Conservation (phyloP, 495 filamentous ascomycete species). For the Penicillium lagena region DNA sequence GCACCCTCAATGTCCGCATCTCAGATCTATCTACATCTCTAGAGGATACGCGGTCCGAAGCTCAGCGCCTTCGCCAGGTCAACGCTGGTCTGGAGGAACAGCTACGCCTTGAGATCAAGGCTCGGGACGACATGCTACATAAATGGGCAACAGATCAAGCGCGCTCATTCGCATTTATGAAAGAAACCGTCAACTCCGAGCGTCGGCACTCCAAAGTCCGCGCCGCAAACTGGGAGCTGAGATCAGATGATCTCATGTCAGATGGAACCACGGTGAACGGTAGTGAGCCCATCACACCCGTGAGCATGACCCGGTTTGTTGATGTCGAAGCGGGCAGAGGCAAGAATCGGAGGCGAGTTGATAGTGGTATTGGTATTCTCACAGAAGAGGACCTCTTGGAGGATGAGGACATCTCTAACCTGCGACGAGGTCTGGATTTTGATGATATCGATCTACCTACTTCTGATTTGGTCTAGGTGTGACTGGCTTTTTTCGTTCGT, state of each 20-base stretch:
- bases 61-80: slow-evolving; percentile 21
- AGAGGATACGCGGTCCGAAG: slow-evolving; percentile 23
- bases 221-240: slow-evolving; percentile 34
- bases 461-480: slow-evolving; percentile 7
- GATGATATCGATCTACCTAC: slow-evolving; percentile 14
- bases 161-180: slow-evolving; percentile 32
- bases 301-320: slow-evolving; percentile 36
- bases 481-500: not conserved
- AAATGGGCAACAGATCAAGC: slow-evolving; percentile 33
- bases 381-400: slow-evolving; percentile 47
- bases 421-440: slow-evolving; percentile 19
- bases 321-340: slow-evolving; percentile 43
- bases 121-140: slow-evolving; percentile 31
- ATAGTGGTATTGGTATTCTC: slow-evolving; percentile 58
- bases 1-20: slow-evolving; percentile 32
- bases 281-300: slow-evolving; percentile 40
- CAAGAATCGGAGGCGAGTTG: slow-evolving; percentile 42
- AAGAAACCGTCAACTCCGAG: slow-evolving; percentile 29
- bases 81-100: slow-evolving; percentile 32
- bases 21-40: slow-evolving; percentile 34
- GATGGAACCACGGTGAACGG: slow-evolving; percentile 37
- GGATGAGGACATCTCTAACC: slow-evolving; percentile 25
- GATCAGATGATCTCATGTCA: slow-evolving; percentile 44
- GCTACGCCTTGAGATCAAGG: slow-evolving; percentile 26
- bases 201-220: slow-evolving; percentile 34